Evolutionary conservation across 2,329 filamentous ascomycete genomes (phyloP).

Genomic region (Trichoderma citrinoviride): DNA sequence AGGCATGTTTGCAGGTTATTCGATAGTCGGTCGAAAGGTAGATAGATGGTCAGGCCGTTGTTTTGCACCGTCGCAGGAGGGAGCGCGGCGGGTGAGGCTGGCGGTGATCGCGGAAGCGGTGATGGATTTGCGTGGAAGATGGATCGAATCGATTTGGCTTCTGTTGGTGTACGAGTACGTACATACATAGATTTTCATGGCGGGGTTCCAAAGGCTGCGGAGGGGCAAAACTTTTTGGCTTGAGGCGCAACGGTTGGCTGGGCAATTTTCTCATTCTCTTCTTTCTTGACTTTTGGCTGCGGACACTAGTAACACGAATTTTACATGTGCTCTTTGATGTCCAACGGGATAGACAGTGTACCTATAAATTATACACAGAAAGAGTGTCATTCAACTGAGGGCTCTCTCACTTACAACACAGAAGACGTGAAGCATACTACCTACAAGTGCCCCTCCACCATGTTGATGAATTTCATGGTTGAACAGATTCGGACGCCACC

Average conservation of each 20-base stretch:
- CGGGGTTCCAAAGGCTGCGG: not conserved
- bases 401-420: too few relatives aligned
- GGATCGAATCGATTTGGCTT: not conserved
- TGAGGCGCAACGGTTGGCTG: not conserved
- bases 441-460: too few relatives aligned
- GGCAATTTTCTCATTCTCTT: not conserved
- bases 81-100: not conserved
- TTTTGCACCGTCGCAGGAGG: not conserved
- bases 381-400: not conserved
- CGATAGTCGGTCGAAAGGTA: not conserved
- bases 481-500: too few relatives aligned
- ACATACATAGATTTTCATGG: conserved; percentile 11
- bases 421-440: too few relatives aligned
- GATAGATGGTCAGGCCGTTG: not conserved
- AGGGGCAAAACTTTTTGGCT: conserved; percentile 14
- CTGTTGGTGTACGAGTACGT: not conserved
- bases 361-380: too few relatives aligned
- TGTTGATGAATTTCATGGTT: too few relatives aligned
- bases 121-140: not conserved
- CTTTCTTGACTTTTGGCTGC: not conserved
- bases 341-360: not conserved
- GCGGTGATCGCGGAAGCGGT: not conserved
- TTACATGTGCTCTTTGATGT: not conserved
- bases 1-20: conserved; percentile 38
- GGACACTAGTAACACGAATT: not conserved